Evolutionary conservation across 345 rosid genomes (phyloP).

Genomic region (Capsella bursapastoris): DNA sequence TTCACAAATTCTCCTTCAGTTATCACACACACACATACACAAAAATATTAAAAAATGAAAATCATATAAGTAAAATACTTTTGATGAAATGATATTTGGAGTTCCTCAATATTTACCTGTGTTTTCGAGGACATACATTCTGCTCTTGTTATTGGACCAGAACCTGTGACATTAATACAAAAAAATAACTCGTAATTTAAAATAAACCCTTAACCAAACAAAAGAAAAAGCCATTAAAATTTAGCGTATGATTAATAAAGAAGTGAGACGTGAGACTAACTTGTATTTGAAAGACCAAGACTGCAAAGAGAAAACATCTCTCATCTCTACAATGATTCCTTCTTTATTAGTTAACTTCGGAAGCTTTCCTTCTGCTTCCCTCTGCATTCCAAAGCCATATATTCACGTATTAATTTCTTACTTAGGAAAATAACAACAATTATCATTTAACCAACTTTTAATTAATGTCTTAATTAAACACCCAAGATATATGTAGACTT

Average conservation of each 20-base stretch:
- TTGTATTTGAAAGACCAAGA: constrained; percentile 70
- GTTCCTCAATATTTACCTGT: constrained; percentile 54
- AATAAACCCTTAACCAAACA: too few relatives aligned
- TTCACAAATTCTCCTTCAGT: constrained; percentile 66
- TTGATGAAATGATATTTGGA: background rate
- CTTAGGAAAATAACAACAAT: background rate
- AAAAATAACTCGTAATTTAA: too few relatives aligned
- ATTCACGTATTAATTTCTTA: background rate
- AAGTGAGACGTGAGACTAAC: constrained; percentile 42
- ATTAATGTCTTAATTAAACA: background rate
- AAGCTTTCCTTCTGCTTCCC: constrained; percentile 76
- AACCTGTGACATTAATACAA: constrained; percentile 51
- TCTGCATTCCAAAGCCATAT: constrained; percentile 48
- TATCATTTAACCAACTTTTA: too few relatives aligned
- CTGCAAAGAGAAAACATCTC: constrained; percentile 51
- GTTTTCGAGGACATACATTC: constrained; percentile 89
- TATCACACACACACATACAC: background rate
- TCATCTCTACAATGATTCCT: constrained; percentile 59
- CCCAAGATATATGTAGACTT: background rate
- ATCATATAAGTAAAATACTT: background rate
- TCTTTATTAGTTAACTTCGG: constrained; percentile 64
- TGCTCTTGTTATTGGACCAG: constrained; percentile 83
- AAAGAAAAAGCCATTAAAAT: too few relatives aligned
- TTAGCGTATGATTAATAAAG: background rate
- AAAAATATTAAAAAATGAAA: background rate